Base-by-base conservation (phyloP, 164 flowering plant species). In the Dillenia turbinata region DNA sequence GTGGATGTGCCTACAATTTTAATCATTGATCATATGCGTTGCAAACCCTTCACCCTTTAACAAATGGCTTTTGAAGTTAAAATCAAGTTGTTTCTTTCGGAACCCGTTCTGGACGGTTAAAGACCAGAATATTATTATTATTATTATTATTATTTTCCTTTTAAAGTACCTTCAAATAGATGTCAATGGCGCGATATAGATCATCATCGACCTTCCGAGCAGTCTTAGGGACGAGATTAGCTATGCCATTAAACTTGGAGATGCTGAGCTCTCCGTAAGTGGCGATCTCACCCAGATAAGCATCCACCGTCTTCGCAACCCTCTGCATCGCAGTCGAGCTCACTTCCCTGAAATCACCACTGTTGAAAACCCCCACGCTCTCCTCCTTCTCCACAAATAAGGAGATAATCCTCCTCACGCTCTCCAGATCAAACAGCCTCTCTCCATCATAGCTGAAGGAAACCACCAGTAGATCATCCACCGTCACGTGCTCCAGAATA, bases 201-300 rank as follows among this genome's bases (percentile, higher is more conserved):
- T 92, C 96, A 67, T 92, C 98, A 17, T 92, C 96, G 0, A 80
- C 78, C 54, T 82, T 83, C 48, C 96, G 73, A 0, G 94, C 88
- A 0, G 44, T 72, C 66, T 87, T 90, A 2, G 93, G 96, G 8
- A 90, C 73, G 47, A 93, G 76, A 63, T 70, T 78, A 0, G 98
- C 96, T 57, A 92, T 87, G 43, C 93, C 93, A 49, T 87, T 92
- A 75, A 92, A 92, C 77, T 86, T 88, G 3, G 91, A 85, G 52
- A 90, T 90, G 64, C 79, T 78, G 2, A 92, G 81, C 1, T 87
- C 88, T 0, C 56, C 58, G 49, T 66, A 77, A 10, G 88, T 74
- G 0, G 96, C 96, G 51, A 92, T 87, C 80, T 92, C 92, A 1
- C 82, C 84, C 0, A 90, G 81, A 69, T 86, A 92, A 0, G 87